Conservation (phyloP, 2,329 filamentous ascomycete species). For the Sclerotinia borealis region DNA sequence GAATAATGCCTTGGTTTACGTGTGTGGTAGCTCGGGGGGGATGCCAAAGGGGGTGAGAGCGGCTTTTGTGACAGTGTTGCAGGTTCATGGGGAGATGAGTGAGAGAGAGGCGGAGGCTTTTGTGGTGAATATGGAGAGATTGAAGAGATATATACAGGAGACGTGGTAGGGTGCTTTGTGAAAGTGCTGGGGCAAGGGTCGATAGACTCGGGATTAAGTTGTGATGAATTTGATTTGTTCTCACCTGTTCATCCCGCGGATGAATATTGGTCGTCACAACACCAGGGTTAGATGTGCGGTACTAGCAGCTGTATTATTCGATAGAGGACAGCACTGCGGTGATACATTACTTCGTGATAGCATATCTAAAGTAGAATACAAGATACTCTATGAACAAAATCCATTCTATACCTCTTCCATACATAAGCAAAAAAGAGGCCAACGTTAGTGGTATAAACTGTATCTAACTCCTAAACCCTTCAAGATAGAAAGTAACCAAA, state of each 20-base stretch:
- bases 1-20: conserved; percentile 46
- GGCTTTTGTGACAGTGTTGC: conserved; percentile 57
- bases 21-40: conserved; percentile 55
- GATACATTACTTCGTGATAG: background rate
- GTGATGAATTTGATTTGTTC: background rate
- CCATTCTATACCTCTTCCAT: too few relatives aligned
- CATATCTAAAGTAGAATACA: too few relatives aligned
- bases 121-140: conserved; percentile 53
- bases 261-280: too few relatives aligned
- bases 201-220: background rate
- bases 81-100: conserved; percentile 26
- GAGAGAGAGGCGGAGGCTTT: conserved; percentile 49
- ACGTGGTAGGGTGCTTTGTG: conserved; percentile 48
- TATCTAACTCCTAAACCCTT: too few relatives aligned
- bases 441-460: too few relatives aligned
- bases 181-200: background rate
- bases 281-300: too few relatives aligned
- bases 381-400: background rate
- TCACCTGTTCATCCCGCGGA: background rate
- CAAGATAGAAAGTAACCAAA: too few relatives aligned
- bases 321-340: background rate
- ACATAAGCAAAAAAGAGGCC: too few relatives aligned
- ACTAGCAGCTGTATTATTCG: background rate
- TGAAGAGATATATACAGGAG: conserved; percentile 60
- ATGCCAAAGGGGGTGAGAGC: conserved; percentile 67